Evolutionary conservation across 192 early-diverging fungal species (phyloP).

Genomic region (Coemansia sp.): DNA sequence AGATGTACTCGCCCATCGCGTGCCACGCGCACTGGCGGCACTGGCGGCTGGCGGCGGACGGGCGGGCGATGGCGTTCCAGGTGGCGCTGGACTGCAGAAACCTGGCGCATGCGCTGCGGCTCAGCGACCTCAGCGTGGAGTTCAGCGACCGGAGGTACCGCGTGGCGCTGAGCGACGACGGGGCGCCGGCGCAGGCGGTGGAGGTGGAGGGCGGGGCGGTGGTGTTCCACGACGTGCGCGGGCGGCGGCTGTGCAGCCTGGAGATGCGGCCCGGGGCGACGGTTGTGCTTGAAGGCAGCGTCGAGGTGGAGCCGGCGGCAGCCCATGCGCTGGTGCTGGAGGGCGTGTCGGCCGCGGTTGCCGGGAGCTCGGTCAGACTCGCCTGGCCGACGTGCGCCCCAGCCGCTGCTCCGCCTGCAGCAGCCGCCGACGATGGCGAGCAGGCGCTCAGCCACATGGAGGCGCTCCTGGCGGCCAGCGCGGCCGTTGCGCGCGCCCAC

Average conservation of each 20-base stretch:
- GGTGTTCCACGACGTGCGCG: not conserved
- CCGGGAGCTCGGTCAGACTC: not conserved
- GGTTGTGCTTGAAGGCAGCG: constrained; percentile 18
- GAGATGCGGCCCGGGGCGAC: constrained; percentile 7
- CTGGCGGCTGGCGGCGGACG: constrained; percentile 3
- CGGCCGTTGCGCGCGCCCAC: constrained; percentile 16
- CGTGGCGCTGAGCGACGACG: not conserved
- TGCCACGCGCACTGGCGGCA: constrained; percentile 49
- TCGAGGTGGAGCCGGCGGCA: constrained; percentile 3
- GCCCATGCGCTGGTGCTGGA: constrained; percentile 4
- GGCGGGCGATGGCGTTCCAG: constrained; percentile 29
- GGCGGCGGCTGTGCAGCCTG: not conserved
- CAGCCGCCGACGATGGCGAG: not conserved
- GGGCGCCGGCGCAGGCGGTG: not conserved
- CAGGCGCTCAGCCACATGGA: constrained; percentile 29
- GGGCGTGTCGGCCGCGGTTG: not conserved
- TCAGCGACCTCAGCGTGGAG: constrained; percentile 21
- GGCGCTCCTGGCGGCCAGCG: constrained; percentile 21
- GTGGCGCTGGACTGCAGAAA: constrained; percentile 21
- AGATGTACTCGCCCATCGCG: constrained; percentile 30
- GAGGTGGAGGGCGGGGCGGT: not conserved
- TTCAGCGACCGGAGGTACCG: constrained; percentile 19
- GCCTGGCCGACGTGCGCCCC: constrained; percentile 31
- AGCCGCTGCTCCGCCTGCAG: no score
- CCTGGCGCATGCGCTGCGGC: constrained; percentile 5